Base-by-base conservation (phyloP, 768 basidiomycete genomes). In the Termitomyces heimii region DNA sequence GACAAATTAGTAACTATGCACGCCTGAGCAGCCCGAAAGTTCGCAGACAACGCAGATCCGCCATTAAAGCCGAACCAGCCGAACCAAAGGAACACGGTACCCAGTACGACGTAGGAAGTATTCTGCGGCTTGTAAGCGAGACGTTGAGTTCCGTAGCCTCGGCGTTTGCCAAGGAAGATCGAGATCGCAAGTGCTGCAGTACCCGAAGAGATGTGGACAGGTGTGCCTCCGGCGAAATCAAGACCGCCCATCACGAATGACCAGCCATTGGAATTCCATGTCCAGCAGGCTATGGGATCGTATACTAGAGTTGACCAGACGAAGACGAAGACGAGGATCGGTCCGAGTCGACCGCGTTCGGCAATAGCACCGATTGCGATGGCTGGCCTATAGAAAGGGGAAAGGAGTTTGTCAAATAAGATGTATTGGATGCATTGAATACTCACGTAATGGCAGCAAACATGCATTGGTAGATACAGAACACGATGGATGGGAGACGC, bases 31-130 rank as follows among this genome's bases (percentile, higher is more conserved):
- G 94, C 95, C 62, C 92, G 83, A 59, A 95, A 75, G 71, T 94
- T 96, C 39, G 94, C 94, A 26, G 86, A 81, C 61, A 98, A 82
- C 9, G 94, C 94, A 16, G 85, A 88, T 24, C 96, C 96, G 7
- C 95, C 95, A 70, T 94, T 94, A 80, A 94, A 94, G 2, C 92
- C 92, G 59, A 96, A 92, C 95, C 95, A 98, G 5, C 90, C 90
- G 57, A 93, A 92, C 93, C 94, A 97, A 52, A 98, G 89, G 68
- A 96, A 81, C 2, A 88, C 83, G 0, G 96, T 98, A 10, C 96
- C 96, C n/a, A 97, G 76, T 44, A 97, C 78, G 59, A 98, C 92
- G 66, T 94, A 94, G 26, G 88, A 87, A 18, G 92, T 91, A 70
- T 96, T 97, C 68, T 95, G 91, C 0, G 96, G 94, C 71, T 80